Conservation (phyloP, 805 yeast genomes). For the Candida nemodendra region DNA sequence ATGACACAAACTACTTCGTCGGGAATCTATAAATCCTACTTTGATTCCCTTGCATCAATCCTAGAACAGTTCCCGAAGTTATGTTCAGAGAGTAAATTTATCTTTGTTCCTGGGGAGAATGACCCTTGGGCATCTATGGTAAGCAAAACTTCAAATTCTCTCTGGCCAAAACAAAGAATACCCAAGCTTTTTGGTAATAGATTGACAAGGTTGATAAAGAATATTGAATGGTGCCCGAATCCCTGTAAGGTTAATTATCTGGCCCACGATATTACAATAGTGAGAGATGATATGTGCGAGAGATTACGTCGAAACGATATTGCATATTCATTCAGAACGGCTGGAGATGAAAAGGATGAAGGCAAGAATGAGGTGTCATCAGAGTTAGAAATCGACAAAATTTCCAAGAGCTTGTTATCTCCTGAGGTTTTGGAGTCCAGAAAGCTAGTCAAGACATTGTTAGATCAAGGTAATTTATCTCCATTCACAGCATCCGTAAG, state of each 20-base stretch:
- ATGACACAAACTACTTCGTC: slow-evolving; percentile 47
- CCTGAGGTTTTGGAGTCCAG: slow-evolving; percentile 58
- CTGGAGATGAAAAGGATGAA: slow-evolving; percentile 13
- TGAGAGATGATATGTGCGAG: slow-evolving; percentile 69
- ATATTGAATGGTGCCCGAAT: slow-evolving; percentile 61
- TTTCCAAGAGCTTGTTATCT: slow-evolving; percentile 35
- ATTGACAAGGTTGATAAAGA: slow-evolving; percentile 55
- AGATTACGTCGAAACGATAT: slow-evolving; percentile 72
- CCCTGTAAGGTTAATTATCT: slow-evolving; percentile 78
- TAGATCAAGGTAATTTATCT: slow-evolving; percentile 85
- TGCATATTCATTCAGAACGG: slow-evolving; percentile 40
- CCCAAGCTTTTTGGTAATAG: slow-evolving; percentile 73
- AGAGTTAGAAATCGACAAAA: slow-evolving; percentile 27
- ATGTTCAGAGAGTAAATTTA: slow-evolving; percentile 50
- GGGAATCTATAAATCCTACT: slow-evolving; percentile 59
- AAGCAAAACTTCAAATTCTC: slow-evolving; percentile 55
- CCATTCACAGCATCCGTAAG: slow-evolving; percentile 67
- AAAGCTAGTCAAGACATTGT: slow-evolving; percentile 70
- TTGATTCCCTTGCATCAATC: slow-evolving; percentile 71
- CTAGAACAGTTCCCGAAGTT: slow-evolving; percentile 59
- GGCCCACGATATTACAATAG: slow-evolving; percentile 77
- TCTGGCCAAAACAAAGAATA: slow-evolving; percentile 73
- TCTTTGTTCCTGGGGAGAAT: slow-evolving; percentile 83
- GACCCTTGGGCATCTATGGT: slow-evolving; percentile 90
- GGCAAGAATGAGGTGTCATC: slow-evolving; percentile 24